Conservation (phyloP, 441 rosid species). For the Raphanus hybrid region DNA sequence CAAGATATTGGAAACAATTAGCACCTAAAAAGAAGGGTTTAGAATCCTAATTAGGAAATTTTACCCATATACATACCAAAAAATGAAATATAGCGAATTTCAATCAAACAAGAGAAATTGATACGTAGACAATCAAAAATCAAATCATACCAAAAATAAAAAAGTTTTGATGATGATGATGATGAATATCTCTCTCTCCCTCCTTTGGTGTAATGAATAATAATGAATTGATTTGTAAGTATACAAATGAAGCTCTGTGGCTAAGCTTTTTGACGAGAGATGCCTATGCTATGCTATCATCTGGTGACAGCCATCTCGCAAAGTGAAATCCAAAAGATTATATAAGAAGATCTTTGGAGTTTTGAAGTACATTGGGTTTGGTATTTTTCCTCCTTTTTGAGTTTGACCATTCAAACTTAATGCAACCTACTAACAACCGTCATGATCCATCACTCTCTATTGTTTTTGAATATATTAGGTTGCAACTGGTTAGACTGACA, state of each 20-base stretch:
- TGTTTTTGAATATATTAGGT: not conserved
- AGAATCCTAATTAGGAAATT: not conserved
- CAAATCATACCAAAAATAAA: constrained; percentile 2
- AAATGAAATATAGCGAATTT: not conserved
- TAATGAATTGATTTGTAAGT: constrained; percentile 18
- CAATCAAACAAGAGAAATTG: not conserved
- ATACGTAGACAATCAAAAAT: not conserved
- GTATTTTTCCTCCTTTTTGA: constrained; percentile 35
- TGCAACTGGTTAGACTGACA: constrained; percentile 1
- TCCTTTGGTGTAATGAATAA: not conserved
- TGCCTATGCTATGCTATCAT: constrained; percentile 34
- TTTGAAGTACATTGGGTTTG: constrained; percentile 42
- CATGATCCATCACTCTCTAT: constrained; percentile 10
- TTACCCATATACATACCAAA: not conserved
- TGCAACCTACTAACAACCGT: constrained; percentile 7
- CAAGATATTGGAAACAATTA: not conserved
- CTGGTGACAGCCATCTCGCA: constrained; percentile 44
- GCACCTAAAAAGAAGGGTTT: not conserved
- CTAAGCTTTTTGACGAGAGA: constrained; percentile 34
- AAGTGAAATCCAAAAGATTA: constrained; percentile 23
- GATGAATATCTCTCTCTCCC: not conserved
- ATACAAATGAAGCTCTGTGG: constrained; percentile 31
- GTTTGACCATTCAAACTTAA: constrained; percentile 46
- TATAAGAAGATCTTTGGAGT: constrained; percentile 27
- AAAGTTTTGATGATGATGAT: not conserved